These are phyloP conservation scores for Solanum phureja DNA, from an alignment of 257 asterid species.

Conservation along the genomic window DNA sequence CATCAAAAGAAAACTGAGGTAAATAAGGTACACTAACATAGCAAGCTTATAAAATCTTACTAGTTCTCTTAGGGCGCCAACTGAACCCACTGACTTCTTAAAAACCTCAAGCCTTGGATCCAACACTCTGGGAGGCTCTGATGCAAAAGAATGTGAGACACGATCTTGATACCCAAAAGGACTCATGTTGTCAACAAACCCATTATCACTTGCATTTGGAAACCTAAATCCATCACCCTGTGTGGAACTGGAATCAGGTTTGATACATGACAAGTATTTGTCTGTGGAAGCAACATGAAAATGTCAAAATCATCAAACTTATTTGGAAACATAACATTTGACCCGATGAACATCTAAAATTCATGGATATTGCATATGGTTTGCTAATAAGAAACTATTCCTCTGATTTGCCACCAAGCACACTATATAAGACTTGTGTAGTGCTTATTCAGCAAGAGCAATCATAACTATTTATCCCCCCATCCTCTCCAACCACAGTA, in stretches of 20 bases:
- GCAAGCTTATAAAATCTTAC: conserved; percentile 28
- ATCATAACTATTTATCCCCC: neutral
- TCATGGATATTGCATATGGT: neutral
- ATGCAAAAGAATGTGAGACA: conserved; percentile 28
- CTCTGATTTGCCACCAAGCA: neutral
- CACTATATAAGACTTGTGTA: neutral
- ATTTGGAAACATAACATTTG: neutral
- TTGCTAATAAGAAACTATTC: neutral
- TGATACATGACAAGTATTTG: conserved; percentile 48
- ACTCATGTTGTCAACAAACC: conserved; percentile 34
- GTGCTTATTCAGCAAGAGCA: neutral
- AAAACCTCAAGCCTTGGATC: conserved; percentile 61
- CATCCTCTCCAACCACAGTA: neutral
- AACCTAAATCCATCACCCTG: conserved; percentile 50
- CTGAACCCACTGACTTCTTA: conserved; percentile 54
- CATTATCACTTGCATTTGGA: conserved; percentile 41
- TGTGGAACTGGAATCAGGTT: conserved; percentile 44
- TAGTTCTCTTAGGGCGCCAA: conserved; percentile 64
- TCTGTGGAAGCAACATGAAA: conserved; percentile 38
- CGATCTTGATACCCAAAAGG: conserved; percentile 51
- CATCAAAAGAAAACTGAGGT: neutral
- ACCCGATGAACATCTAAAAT: neutral
- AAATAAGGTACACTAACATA: neutral
- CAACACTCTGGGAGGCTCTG: conserved; percentile 37
- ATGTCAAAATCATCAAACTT: conserved; percentile 8